phyloP scores from a whole-genome alignment of 75 land plant species.

The Sequoiadendron giganteum region DNA sequence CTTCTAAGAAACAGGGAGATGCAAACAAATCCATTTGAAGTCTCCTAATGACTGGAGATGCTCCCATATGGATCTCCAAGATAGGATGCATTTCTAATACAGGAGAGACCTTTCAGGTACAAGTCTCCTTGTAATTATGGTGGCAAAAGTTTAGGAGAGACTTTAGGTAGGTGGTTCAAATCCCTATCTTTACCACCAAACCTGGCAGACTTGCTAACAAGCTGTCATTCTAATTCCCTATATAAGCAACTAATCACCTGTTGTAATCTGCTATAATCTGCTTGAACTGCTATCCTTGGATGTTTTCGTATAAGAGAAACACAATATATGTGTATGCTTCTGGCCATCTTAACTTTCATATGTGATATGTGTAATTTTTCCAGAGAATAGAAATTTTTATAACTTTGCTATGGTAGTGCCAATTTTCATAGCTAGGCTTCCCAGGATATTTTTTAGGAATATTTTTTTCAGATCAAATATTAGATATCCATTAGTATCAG shows the following conservation, averaged over 20 bases:
- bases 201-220: background rate
- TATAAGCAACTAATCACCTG: background rate
- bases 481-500: background rate
- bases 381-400: background rate
- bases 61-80: too few relatives aligned
- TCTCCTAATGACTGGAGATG: too few relatives aligned
- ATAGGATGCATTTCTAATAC: too few relatives aligned
- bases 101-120: too few relatives aligned
- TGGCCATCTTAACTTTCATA: background rate
- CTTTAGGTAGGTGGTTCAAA: background rate
- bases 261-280: background rate
- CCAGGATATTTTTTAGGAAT: background rate
- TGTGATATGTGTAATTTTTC: background rate
- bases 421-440: too few relatives aligned
- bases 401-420: background rate
- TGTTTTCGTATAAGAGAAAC: background rate
- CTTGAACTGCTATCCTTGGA: constrained; percentile 1
- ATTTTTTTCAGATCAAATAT: too few relatives aligned
- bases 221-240: background rate
- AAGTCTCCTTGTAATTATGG: background rate
- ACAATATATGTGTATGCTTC: background rate
- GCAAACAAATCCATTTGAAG: too few relatives aligned
- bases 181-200: background rate
- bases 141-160: background rate
- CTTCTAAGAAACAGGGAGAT: too few relatives aligned